Base-by-base conservation (phyloP, 2,329 filamentous ascomycete genomes). In the Tolypocladium paradoxum region DNA sequence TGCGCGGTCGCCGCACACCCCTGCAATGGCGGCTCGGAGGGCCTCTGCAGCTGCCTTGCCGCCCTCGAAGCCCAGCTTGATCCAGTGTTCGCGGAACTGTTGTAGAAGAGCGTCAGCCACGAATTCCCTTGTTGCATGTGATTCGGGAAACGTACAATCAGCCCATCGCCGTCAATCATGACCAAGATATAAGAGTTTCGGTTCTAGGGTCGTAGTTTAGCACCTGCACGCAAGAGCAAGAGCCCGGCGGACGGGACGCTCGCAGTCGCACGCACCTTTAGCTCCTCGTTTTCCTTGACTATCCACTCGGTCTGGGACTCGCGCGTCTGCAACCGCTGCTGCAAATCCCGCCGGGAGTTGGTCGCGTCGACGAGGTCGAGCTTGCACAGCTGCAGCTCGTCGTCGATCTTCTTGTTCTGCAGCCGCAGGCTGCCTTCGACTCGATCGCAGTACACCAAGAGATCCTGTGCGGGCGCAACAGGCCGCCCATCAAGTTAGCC, bases 151-250 rank as follows among this genome's bases (percentile, higher is more conserved):
- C 62, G 52, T 60, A 84, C 82, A 64, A 84, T 69, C 54, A 84
- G 72, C 46, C 80, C 79, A 64, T 86, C 77, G 37, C 82, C 83
- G 63, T 85, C 83, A 59, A 86, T 77, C 58, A 84, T 63, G 38
- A 83, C 74, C 57, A 80, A 66, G 60, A 84, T 71, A 64, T 85
- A 85, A 40, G 77, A 73, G 65, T 83, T 83, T 49, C 69, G 72
- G 54, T 72, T 75, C 76, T 82, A 60, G 31, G 24, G 53, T 35
- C 48, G 36, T 18, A 27, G 18, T 31, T 52, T 14, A 46, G 24
- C 7, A 22, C 11, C 29, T 56, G 52, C 52, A 54, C 50, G 31
- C 38, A 36, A 35, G 53, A 52, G 40, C 54, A 57, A 53, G 52
- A 2, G 12, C 8, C 43, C 3, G 2, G 22, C 16, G 14, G 11